phyloP scores from a whole-genome alignment of 1,139 yeast species.

The Kurtzmaniella quercitrusa region DNA sequence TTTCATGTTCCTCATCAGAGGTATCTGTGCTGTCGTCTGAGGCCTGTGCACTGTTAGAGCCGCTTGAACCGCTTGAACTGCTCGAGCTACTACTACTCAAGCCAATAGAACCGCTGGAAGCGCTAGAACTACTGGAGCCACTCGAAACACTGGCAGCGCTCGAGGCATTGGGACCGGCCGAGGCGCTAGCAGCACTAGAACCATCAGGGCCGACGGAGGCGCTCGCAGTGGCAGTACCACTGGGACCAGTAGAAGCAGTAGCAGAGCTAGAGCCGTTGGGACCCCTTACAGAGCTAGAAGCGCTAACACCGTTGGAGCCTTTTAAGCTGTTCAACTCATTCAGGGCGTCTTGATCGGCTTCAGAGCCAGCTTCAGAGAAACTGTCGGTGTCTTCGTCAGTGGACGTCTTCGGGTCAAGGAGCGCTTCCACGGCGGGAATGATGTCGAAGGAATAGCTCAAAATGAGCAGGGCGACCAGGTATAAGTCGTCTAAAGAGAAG shows the following conservation, averaged over 20 bases:
- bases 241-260: too few relatives aligned
- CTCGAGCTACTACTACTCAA: background rate
- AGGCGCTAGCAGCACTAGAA: too few relatives aligned
- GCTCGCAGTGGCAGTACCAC: too few relatives aligned
- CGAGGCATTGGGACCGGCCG: background rate
- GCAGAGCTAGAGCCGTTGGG: too few relatives aligned
- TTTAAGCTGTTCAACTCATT: constrained; percentile 16
- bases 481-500: constrained; percentile 54
- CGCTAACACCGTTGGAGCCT: constrained; percentile 1
- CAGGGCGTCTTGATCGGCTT: constrained; percentile 12
- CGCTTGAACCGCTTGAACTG: background rate
- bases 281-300: too few relatives aligned
- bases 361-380: constrained; percentile 7
- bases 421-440: background rate
- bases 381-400: constrained; percentile 12
- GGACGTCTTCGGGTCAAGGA: background rate
- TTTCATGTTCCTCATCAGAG: background rate
- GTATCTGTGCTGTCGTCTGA: constrained; percentile 1
- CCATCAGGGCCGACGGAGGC: too few relatives aligned
- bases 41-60: background rate
- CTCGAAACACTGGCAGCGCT: background rate
- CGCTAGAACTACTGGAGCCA: background rate
- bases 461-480: constrained; percentile 58
- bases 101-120: background rate
- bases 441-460: constrained; percentile 46